Base-by-base conservation (phyloP, 805 yeast genomes). In the Priceomyces fermenticarens region DNA sequence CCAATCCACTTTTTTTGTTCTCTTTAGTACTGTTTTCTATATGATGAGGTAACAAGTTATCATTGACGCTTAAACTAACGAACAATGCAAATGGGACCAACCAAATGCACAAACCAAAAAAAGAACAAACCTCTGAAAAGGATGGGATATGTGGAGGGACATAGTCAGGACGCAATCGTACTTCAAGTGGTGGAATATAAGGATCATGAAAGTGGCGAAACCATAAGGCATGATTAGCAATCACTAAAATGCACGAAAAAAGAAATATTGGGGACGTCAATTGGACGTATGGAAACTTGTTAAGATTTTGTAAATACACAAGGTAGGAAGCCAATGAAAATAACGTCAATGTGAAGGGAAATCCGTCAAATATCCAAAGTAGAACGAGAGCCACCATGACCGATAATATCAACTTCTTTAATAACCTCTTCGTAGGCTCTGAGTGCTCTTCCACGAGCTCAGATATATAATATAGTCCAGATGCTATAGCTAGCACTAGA, bases 391-490 rank as follows among this genome's bases (percentile, higher is more conserved):
- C 49, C 0, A 46, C 72, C 8, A 85, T 75, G n/a, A 88, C 78
- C 2, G 67, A 65, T 57, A 80, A 79, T 27, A 90, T 88, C 39
- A 80, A 58, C 47, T 81, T 72, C 34, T 70, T 72, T 30, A 93
- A 68, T 40, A 88, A 71, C 43, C 88, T 65, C 52, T 79, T 84
- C 9, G 98, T 87, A 36, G 89, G 80, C 47, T 86, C 93, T 0
- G 95, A 77, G 60, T 93, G 91, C 55, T 90, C 97, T 58, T 93
- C 99, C 11, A 93, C 95, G 26, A 89, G 65, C 58, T 93, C 99
- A 7, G 96, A 86, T 30, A 91, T 71, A 54, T 89, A 90, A 69
- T 89, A 93, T 27, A 93, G 69, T 0, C 96, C 98, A 2, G 96
- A 86, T 0, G 98, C 97, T 44, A 85, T 82, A 14, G 88, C 59